Evolutionary conservation across 352 stramenopile species (phyloP).

Genomic region (Pythium chondricola): DNA sequence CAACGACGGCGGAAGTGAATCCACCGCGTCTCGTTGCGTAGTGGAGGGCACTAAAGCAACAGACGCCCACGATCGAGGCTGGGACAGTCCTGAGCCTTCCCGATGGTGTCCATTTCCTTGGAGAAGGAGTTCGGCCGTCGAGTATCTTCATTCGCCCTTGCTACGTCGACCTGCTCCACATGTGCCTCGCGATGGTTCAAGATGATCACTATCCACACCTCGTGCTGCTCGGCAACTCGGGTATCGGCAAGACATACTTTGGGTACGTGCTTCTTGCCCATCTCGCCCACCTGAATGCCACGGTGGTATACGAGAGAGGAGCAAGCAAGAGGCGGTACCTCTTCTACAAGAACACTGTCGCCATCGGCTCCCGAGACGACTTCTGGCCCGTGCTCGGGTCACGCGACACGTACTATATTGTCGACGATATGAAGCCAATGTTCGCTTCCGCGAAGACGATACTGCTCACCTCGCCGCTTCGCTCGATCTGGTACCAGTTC

Average conservation of each 20-base stretch:
- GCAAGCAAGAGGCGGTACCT: background rate
- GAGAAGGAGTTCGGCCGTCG: background rate
- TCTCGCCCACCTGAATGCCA: slow-evolving; percentile 15
- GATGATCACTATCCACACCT: slow-evolving; percentile 19
- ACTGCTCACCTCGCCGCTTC: slow-evolving; percentile 18
- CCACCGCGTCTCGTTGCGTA: background rate
- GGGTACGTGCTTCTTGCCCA: slow-evolving; percentile 16
- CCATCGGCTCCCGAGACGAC: background rate
- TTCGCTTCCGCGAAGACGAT: slow-evolving; percentile 19
- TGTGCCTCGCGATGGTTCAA: slow-evolving; percentile 6
- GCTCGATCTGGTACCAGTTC: slow-evolving; percentile 18
- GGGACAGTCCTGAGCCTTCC: background rate
- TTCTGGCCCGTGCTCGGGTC: slow-evolving; percentile 12
- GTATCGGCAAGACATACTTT: slow-evolving; percentile 24
- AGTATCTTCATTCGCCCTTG: background rate
- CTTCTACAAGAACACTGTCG: background rate
- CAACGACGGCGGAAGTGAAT: background rate
- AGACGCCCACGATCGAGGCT: background rate
- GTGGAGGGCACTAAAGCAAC: background rate
- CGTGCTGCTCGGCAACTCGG: slow-evolving; percentile 24
- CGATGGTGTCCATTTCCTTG: background rate
- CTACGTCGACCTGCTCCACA: background rate
- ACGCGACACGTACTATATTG: slow-evolving; percentile 22
- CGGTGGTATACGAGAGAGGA: background rate
- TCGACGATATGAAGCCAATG: slow-evolving; percentile 19